Percentiles rank a stretch among this genome's conserved stretches.
phyloP scores from a whole-genome alignment of 192 early-diverging fungal species.

The Pilaira anomala region DNA sequence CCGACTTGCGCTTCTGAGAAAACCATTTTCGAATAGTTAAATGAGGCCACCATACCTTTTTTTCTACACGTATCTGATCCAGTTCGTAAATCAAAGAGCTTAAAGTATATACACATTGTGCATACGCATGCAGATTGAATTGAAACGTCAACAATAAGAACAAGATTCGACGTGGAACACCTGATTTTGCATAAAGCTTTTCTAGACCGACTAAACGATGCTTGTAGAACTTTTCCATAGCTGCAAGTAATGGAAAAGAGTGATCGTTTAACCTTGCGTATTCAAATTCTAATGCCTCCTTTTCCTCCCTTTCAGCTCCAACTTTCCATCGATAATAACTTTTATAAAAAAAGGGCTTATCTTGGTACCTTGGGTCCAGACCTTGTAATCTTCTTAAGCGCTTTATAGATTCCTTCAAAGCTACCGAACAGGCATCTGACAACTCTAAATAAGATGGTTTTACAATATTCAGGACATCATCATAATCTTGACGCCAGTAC shows the following conservation, averaged over 20 bases:
- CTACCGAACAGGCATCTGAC: constrained; percentile 15
- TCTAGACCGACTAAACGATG: constrained; percentile 20
- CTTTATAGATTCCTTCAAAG: constrained; percentile 22
- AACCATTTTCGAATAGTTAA: constrained; percentile 19
- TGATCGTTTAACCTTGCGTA: constrained; percentile 16
- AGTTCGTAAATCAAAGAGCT: constrained; percentile 32
- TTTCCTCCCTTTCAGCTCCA: neutral
- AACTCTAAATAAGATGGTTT: constrained; percentile 22
- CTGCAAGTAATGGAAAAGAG: constrained; percentile 11
- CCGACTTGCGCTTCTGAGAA: neutral
- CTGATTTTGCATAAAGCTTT: constrained; percentile 1
- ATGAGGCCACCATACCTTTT: constrained; percentile 21
- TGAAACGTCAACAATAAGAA: constrained; percentile 27
- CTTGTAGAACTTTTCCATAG: constrained; percentile 24
- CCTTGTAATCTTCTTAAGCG: constrained; percentile 14
- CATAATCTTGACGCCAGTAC: constrained; percentile 21
- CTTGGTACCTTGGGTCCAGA: constrained; percentile 25
- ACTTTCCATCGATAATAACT: constrained; percentile 6
- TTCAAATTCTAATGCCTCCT: neutral
- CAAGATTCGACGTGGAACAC: constrained; percentile 23
- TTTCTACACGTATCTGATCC: constrained; percentile 12
- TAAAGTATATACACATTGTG: constrained; percentile 27
- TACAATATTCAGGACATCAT: constrained; percentile 9
- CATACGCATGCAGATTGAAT: constrained; percentile 25
- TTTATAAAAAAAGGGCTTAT: constrained; percentile 22